These are phyloP conservation scores for Capsella bursapastoris DNA, from an alignment of 345 rosid species.

Conservation along the genomic window DNA sequence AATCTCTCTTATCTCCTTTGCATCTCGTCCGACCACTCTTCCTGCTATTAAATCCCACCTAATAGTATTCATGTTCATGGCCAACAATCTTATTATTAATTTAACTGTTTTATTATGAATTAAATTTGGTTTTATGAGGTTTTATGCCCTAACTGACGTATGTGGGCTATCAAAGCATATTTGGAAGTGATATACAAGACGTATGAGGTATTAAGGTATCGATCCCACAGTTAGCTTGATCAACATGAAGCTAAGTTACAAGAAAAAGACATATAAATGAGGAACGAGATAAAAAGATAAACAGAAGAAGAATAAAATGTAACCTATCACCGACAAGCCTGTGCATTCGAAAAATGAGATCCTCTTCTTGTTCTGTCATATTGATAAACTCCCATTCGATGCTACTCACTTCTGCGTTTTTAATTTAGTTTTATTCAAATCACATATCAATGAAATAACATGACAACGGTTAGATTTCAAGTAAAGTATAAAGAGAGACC, in stretches of 20 bases:
- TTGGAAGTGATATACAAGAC: too few species aligned
- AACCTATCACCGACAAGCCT: slow-evolving; percentile 68
- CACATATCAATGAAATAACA: background rate
- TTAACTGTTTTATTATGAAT: too few species aligned
- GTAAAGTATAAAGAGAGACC: slow-evolving; percentile 13
- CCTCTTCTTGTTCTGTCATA: slow-evolving; percentile 70
- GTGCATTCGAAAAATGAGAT: slow-evolving; percentile 69
- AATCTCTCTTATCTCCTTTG: slow-evolving; percentile 64
- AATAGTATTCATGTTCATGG: background rate
- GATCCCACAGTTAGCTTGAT: too few species aligned
- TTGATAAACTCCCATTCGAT: slow-evolving; percentile 59
- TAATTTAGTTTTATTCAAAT: background rate
- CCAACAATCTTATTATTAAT: too few species aligned
- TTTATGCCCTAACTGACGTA: too few species aligned
- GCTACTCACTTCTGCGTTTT: slow-evolving; percentile 61
- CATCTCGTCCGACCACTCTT: slow-evolving; percentile 65
- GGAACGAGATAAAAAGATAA: background rate
- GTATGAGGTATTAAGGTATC: too few species aligned
- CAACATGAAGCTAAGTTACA: too few species aligned
- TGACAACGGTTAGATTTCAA: background rate
- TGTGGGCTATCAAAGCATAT: too few species aligned
- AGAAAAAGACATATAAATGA: background rate
- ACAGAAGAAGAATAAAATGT: background rate
- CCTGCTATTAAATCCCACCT: slow-evolving; percentile 76
- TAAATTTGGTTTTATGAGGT: too few species aligned